Evolutionary conservation across 805 yeast species (phyloP), one percentile per base, ranked within the genome.

Genomic region (Ogataea saltuana): DNA sequence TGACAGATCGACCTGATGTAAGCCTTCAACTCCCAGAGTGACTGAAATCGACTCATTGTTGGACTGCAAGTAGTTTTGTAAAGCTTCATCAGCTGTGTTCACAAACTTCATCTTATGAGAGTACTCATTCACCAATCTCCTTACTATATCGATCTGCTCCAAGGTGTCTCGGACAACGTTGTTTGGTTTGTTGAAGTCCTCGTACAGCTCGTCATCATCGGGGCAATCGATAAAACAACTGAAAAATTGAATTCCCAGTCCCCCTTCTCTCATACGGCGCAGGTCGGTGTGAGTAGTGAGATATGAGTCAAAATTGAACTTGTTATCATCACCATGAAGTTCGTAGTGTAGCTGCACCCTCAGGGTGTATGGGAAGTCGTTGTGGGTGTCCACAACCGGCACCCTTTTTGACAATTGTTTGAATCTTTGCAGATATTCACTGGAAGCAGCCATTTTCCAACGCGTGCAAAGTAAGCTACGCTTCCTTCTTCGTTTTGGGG

Each of bases 381-480:
- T 75, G 48, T 75, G 80, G 1, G 78, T 71, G 51, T 75, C 80
- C 9, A 72, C 70, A 12, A 75, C 59, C 3, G 80, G 78, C 4
- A 48, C 49, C n/a, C 33, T 49, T 31, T 44, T 40, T 16, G 33
- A 28, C 6, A 46, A 45, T 28, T 35, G 34, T 18, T 30, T 23
- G 31, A 43, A 43, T 19, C 23, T 33, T 10, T 27, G 30, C 10
- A 20, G 38, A 16, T 34, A 34, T 10, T 22, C 38, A 15, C 20
- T 23, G 13, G 28, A 34, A 3, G 38, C 28, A 13, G 38, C 25
- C 38, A 34, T 34, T 4, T 10, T 21, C n/a, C 23, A 6, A 22
- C 9, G 25, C 9, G n/a, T n/a, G n/a, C n/a, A n/a, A n/a, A n/a
- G n/a, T n/a, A n/a, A n/a, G n/a, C n/a, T n/a, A n/a, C n/a, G n/a